Evolutionary conservation across 2,329 filamentous ascomycete species (phyloP).

Genomic region (Scorias spongiosa): DNA sequence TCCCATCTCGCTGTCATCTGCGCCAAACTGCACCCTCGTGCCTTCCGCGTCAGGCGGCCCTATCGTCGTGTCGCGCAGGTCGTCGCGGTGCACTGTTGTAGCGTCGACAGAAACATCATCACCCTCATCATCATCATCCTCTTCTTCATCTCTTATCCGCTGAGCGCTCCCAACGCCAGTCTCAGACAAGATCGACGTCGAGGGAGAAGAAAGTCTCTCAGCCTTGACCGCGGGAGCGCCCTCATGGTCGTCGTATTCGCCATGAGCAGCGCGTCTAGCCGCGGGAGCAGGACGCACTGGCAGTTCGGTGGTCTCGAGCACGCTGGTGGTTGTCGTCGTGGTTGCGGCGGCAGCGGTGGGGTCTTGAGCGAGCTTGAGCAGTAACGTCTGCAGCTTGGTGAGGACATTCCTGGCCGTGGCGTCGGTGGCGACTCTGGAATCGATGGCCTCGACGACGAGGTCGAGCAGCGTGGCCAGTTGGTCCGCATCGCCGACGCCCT

Average conservation of each 20-base stretch:
- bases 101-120: conserved; percentile 8
- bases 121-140: conserved; percentile 6
- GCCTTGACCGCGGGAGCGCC: not conserved
- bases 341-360: conserved; percentile 18
- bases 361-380: conserved; percentile 40
- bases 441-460: conserved; percentile 32
- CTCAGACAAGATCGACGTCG: not conserved
- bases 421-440: conserved; percentile 35
- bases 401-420: conserved; percentile 37
- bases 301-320: not conserved
- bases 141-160: not conserved
- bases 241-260: not conserved
- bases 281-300: not conserved
- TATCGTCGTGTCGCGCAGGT: conserved; percentile 14
- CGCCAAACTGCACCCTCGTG: conserved; percentile 16
- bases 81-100: conserved; percentile 10
- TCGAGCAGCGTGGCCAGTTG: conserved; percentile 25
- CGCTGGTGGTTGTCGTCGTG: conserved; percentile 3
- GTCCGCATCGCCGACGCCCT: conserved; percentile 13
- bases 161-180: not conserved
- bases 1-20: conserved; percentile 10
- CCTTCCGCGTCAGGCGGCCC: conserved; percentile 21
- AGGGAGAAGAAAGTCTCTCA: not conserved
- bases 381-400: conserved; percentile 34
- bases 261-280: not conserved